These are phyloP conservation scores for Planoprotostelium fungivorum DNA, from an alignment of 78 protist species.

Conservation along the genomic window DNA sequence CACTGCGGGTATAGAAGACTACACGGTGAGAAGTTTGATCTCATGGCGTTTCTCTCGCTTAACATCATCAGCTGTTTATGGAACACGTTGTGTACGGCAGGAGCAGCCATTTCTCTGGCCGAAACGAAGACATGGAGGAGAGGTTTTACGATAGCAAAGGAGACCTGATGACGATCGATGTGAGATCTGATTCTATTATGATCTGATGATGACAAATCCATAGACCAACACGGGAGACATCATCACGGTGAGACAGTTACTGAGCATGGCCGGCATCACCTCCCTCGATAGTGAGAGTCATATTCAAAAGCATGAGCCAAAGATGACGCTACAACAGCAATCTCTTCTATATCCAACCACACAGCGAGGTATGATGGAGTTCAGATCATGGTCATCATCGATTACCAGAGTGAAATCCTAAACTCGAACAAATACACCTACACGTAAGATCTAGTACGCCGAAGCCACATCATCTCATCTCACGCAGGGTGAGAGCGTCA, in stretches of 20 bases:
- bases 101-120: neutral
- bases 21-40: neutral
- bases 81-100: neutral
- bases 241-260: neutral
- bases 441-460: neutral
- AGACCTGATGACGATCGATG: no score
- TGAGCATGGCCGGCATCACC: neutral
- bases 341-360: no score
- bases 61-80: neutral
- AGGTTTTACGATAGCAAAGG: neutral
- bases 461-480: no score
- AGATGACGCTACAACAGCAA: no score
- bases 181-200: no score
- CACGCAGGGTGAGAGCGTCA: neutral
- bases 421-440: neutral
- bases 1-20: neutral
- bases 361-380: neutral
- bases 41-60: neutral
- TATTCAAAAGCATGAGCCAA: no score
- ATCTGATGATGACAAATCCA: neutral
- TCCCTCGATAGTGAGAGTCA: neutral
- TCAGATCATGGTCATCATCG: neutral
- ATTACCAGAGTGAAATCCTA: neutral
- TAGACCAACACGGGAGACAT: no score
- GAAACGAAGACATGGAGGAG: neutral